A percentile compares a stretch with the other conserved stretches of the same genome.
These are phyloP conservation scores for Tulasnella sp. DNA, from an alignment of 768 basidiomycete genomes.

Conservation along the genomic window DNA sequence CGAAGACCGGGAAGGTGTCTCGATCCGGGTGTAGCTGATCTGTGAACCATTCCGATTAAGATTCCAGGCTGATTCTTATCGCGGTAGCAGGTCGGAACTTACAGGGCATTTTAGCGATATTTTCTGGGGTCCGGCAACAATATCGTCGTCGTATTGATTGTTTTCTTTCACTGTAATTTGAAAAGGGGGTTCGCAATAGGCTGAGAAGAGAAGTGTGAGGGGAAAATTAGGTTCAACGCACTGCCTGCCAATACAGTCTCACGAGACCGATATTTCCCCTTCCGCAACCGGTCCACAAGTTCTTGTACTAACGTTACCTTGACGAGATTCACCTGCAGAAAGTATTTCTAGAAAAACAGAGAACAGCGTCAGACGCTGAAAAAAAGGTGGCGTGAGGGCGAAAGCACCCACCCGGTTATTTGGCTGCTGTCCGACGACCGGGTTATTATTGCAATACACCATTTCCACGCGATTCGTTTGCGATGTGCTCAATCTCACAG, in stretches of 20 bases:
- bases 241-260: constrained; percentile 58
- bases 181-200: neutral
- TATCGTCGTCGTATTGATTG: constrained; percentile 74
- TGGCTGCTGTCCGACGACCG: neutral
- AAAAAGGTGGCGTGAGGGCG: neutral
- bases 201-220: neutral
- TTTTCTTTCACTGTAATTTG: constrained; percentile 43
- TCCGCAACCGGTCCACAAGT: constrained; percentile 58
- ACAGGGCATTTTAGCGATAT: constrained; percentile 94
- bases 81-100: constrained; percentile 26
- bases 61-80: too few relatives aligned
- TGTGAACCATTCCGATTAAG: constrained; percentile 20
- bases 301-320: constrained; percentile 61
- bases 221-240: constrained; percentile 31
- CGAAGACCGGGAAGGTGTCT: constrained; percentile 75
- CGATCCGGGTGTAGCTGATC: constrained; percentile 83
- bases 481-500: constrained; percentile 35
- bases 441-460: constrained; percentile 71
- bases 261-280: constrained; percentile 51
- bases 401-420: constrained; percentile 3
- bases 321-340: constrained; percentile 73
- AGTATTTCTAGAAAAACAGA: constrained; percentile 56
- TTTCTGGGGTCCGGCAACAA: constrained; percentile 78
- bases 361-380: neutral
- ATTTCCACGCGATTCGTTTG: constrained; percentile 66